phyloP scores from a whole-genome alignment of 2,329 filamentous ascomycete species.

The Cladophialophora chaetospira region DNA sequence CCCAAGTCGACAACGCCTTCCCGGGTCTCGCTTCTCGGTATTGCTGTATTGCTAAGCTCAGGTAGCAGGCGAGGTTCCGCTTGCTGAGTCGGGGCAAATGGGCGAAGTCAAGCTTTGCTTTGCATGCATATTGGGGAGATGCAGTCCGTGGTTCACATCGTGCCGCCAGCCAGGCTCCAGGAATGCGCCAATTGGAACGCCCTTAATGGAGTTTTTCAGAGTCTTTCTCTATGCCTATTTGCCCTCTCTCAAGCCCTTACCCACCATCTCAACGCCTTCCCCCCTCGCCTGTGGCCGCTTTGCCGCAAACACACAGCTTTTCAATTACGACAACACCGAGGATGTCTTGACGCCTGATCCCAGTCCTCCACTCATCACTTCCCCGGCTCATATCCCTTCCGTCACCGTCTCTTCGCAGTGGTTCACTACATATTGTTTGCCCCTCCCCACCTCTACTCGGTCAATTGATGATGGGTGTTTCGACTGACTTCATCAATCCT shows the following conservation, averaged over 20 bases:
- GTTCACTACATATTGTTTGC: slow-evolving; percentile 19
- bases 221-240: not conserved
- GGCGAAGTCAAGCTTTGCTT: slow-evolving; percentile 10
- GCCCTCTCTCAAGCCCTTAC: not conserved
- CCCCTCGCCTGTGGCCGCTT: slow-evolving; percentile 18
- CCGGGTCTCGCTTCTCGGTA: not conserved
- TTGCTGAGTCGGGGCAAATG: slow-evolving; percentile 7
- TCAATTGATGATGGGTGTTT: slow-evolving; percentile 15
- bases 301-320: slow-evolving; percentile 13
- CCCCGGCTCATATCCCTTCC: slow-evolving; percentile 15
- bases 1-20: not conserved
- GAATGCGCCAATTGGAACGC: too few relatives aligned
- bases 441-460: slow-evolving; percentile 10
- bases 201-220: too few relatives aligned
- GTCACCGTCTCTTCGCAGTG: slow-evolving; percentile 15
- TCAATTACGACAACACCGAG: slow-evolving; percentile 25
- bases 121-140: not conserved
- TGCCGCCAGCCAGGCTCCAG: not conserved
- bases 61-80: not conserved
- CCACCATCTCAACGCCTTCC: not conserved
- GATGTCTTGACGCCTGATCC: slow-evolving; percentile 22
- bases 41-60: slow-evolving; percentile 7
- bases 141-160: slow-evolving; percentile 1
- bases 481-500: not conserved
- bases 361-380: slow-evolving; percentile 8